Percentiles rank a stretch among this genome's conserved stretches.
Conservation (phyloP, 2,329 filamentous ascomycete species). For the Dactylellina leptospora region DNA sequence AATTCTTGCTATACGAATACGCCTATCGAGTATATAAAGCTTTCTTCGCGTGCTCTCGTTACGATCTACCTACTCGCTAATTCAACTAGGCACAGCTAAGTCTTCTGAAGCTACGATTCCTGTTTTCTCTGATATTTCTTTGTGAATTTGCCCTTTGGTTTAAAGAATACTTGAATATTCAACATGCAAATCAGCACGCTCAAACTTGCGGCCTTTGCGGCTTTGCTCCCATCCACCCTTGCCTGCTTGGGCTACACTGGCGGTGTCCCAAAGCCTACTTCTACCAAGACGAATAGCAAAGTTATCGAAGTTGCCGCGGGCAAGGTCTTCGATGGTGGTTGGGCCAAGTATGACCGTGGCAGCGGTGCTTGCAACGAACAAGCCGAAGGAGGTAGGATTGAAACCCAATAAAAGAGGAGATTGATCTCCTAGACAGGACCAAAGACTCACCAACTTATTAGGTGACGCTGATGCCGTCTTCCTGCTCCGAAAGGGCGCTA, state of each 20-base stretch:
- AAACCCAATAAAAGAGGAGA: not conserved
- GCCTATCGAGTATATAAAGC: not conserved
- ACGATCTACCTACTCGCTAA: conserved; percentile 2
- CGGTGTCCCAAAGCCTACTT: conserved; percentile 58
- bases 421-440: not conserved
- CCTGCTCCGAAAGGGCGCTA: conserved; percentile 35
- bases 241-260: conserved; percentile 59
- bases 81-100: too few relatives aligned
- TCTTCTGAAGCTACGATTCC: not conserved
- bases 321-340: conserved; percentile 59
- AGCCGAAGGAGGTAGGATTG: conserved; percentile 60
- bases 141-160: too few relatives aligned
- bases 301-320: conserved; percentile 59
- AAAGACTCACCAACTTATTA: not conserved
- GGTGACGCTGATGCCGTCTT: conserved; percentile 62
- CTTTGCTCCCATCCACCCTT: conserved; percentile 57
- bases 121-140: not conserved
- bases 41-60: not conserved
- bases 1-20: too few relatives aligned
- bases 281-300: conserved; percentile 57
- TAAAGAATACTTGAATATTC: not conserved
- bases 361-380: conserved; percentile 62
- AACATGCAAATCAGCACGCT: conserved; percentile 38
- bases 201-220: conserved; percentile 56
- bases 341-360: conserved; percentile 61